phyloP scores from a whole-genome alignment of 805 yeast genomes.

The Schizosaccharomyces cryophilus region DNA sequence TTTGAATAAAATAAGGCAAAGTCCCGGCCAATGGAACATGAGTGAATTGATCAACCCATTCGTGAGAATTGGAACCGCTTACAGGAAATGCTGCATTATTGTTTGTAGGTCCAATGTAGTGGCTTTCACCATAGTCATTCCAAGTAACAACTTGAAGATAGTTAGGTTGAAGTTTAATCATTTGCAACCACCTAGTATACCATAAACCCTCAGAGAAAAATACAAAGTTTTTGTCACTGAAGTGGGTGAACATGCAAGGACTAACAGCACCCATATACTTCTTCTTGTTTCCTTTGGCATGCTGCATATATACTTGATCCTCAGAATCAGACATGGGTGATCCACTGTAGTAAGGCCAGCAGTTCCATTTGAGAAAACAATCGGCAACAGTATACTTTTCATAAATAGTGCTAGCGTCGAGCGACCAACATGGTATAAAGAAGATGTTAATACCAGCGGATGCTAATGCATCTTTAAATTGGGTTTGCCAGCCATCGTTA shows the following conservation, averaged over 20 bases:
- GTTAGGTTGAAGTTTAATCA: slow-evolving; percentile 3
- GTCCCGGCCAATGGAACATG: background rate
- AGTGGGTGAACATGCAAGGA: slow-evolving; percentile 4
- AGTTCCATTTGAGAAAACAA: slow-evolving; percentile 4
- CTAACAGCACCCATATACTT: slow-evolving; percentile 4
- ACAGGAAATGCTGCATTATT: background rate
- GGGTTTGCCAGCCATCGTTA: background rate
- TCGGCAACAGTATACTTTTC: slow-evolving; percentile 2
- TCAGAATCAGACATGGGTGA: background rate
- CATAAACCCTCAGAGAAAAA: slow-evolving; percentile 3
- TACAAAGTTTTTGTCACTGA: slow-evolving; percentile 3
- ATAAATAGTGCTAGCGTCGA: slow-evolving; percentile 1
- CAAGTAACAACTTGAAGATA: slow-evolving; percentile 4
- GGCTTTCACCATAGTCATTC: slow-evolving; percentile 6
- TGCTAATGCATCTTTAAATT: background rate
- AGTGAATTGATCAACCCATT: slow-evolving; percentile 1
- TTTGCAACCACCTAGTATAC: slow-evolving; percentile 4
- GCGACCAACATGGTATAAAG: slow-evolving; percentile 4
- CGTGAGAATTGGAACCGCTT: background rate
- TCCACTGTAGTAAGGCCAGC: slow-evolving; percentile 3
- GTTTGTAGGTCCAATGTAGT: slow-evolving; percentile 4
- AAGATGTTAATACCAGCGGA: background rate
- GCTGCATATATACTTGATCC: background rate
- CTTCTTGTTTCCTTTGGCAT: background rate
- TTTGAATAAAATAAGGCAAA: background rate